phyloP scores from a whole-genome alignment of 768 basidiomycete species.

The Russula sp. region DNA sequence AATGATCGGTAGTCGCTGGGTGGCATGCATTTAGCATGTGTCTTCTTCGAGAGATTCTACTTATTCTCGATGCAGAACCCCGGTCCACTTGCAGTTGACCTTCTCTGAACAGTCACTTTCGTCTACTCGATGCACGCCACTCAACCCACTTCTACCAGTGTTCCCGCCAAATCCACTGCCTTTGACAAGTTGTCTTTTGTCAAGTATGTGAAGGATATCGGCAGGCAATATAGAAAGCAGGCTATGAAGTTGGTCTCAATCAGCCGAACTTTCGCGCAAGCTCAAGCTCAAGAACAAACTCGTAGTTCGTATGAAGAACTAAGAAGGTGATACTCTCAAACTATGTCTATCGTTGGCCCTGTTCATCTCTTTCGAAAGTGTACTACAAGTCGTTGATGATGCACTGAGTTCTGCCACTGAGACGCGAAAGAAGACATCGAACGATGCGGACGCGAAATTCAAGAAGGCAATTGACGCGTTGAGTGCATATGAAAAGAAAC shows the following conservation, averaged over 20 bases:
- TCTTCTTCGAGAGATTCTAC: not conserved
- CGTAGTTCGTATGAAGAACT: not conserved
- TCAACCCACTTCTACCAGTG: not conserved
- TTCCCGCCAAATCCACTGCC: not conserved
- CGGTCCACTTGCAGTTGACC: not conserved
- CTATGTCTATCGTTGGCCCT: not conserved
- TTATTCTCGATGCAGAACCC: not conserved
- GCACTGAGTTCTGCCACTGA: constrained; percentile 9
- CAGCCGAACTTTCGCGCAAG: not conserved
- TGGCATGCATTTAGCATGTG: not conserved
- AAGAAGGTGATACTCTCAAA: not conserved
- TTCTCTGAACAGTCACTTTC: not conserved
- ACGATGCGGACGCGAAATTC: not conserved
- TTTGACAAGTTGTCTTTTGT: not conserved
- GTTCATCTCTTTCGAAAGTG: not conserved
- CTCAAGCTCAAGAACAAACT: not conserved
- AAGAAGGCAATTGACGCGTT: not conserved
- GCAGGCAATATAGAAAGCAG: constrained; percentile 16
- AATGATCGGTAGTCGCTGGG: not conserved
- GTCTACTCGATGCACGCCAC: not conserved
- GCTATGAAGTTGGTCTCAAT: constrained; percentile 1
- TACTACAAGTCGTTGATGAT: not conserved
- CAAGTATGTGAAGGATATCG: constrained; percentile 10
- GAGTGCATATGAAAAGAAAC: not conserved
- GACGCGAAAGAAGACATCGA: not conserved